These are phyloP conservation scores for Venturia effusa DNA, from an alignment of 2,329 filamentous ascomycete species.

Conservation along the genomic window DNA sequence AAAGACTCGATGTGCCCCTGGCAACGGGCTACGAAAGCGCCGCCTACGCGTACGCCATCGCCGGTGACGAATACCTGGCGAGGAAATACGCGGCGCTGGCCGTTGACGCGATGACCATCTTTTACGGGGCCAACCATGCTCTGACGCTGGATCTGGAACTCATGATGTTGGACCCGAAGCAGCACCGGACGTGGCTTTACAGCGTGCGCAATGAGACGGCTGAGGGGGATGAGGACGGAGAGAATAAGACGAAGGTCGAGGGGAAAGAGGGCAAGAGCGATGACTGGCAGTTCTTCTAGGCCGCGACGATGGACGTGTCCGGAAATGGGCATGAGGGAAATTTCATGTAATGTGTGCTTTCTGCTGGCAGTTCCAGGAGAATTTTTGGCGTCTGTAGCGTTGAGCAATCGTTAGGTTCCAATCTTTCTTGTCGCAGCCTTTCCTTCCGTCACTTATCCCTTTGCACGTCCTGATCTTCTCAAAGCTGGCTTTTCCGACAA, in stretches of 20 bases:
- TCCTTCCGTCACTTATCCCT: no score
- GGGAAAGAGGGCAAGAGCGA: background rate
- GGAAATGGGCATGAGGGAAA: no score
- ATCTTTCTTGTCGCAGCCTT: no score
- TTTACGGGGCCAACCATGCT: slow-evolving; percentile 20
- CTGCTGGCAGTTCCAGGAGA: no score
- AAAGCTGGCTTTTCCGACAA: no score
- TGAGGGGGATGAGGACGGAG: background rate
- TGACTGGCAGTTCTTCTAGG: slow-evolving; percentile 5
- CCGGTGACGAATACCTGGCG: slow-evolving; percentile 19
- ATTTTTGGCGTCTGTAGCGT: no score
- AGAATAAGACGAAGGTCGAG: background rate
- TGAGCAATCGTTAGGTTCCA: no score
- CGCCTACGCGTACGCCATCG: slow-evolving; percentile 22
- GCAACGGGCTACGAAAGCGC: slow-evolving; percentile 23
- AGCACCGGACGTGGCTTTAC: slow-evolving; percentile 18
- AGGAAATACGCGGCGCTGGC: slow-evolving; percentile 21
- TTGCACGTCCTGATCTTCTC: no score
- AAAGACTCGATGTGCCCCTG: slow-evolving; percentile 18
- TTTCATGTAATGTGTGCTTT: no score
- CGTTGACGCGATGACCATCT: slow-evolving; percentile 18
- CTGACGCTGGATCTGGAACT: slow-evolving; percentile 18
- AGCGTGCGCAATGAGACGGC: background rate
- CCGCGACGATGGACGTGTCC: no score
- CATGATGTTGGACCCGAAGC: slow-evolving; percentile 18